Evolutionary conservation across 1,139 yeast species (phyloP), one percentile per base, ranked within the genome.

Genomic region (Candida sp.): DNA sequence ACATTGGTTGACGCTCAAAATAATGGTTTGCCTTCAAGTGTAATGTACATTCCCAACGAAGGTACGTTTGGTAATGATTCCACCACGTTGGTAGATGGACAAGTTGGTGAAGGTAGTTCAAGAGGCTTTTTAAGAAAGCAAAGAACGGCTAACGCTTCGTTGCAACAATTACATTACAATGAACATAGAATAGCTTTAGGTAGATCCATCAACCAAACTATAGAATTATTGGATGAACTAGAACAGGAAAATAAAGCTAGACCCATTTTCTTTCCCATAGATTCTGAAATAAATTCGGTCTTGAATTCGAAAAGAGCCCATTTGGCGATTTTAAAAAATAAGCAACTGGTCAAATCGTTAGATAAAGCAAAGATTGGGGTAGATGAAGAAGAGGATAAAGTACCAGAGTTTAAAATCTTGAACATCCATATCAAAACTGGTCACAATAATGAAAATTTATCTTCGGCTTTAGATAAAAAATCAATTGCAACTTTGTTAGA

Each of bases 91-190:
- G 45, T 64, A n/a, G 65, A 65, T 32, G 70, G 70, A 1, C 49
- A 50, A 22, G 49, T 44, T 9, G 66, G 63, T 3, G 49, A 47
- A 12, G 54, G 55, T 22, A 35, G 45, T 25, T 30, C 41, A n/a
- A 30, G 42, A n/a, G 41, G 38, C 11, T 21, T 22, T 21, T 22
- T 42, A n/a, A 33, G 33, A 37, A 41, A 33, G 42, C 44, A 33
- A 39, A 49, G 38, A 29, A 27, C 39, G 23, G 35, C 70, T 35
- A 62, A 71, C 54, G 63, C 82, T 19, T 81, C 85, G 38, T 58
- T 83, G 22, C 79, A 81, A 47, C 95, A 87, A 54, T 61, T 82
- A 25, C 84, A 80, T 46, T 88, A 85, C 61, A 86, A 86, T 56
- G 81, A 82, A 49, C 82, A 82, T 63, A 75, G 83, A 44, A 65